Evolutionary conservation across 306 rosid genomes (phyloP), one percentile per base, ranked within the genome.

Genomic region (Medicago arabica): DNA sequence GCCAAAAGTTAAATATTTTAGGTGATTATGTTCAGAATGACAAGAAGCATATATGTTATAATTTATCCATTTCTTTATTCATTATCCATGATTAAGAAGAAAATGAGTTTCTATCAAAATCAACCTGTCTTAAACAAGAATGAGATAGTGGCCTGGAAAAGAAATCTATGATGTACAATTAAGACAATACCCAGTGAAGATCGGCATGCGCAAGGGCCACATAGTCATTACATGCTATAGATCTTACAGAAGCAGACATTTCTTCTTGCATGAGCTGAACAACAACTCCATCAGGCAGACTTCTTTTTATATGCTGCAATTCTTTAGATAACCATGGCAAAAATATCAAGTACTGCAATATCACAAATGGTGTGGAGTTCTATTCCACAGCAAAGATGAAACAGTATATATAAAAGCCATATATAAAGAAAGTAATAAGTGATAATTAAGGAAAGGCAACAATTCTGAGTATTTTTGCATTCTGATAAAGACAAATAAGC

Each of bases 311-410:
- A 51, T 51, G 58, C 18, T 2, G 21, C 19, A n/a, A 51, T 51
- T 51, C 58, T 51, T 8, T 51, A 51, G 23, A 16, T n/a, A 67
- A 39, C 51, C 55, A 50, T 4, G 74, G 13, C 15, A 68, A 67
- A 15, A 57, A 72, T 40, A 65, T 53, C 76, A 79, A 51, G n/a
- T 18, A 71, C 12, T 21, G 28, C 7, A 78, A 10, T 43, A 19
- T 16, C 47, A 38, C 63, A 36, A 46, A 34, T 47, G 17, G 25
- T 21, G 19, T 44, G 67, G 39, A 77, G 14, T 51, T 15, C 17
- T 41, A 50, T 63, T 7, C 65, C n/a, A 21, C 41, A 63, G 13
- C 23, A 58, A 47, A 47, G 44, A 57, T 16, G 53, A 6, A 44
- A 44, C 15, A 44, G 50, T 44, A 44, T 44, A 44, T 11, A 11